Base-by-base conservation (phyloP, 306 rosid species). In the Lathyrus sativus region DNA sequence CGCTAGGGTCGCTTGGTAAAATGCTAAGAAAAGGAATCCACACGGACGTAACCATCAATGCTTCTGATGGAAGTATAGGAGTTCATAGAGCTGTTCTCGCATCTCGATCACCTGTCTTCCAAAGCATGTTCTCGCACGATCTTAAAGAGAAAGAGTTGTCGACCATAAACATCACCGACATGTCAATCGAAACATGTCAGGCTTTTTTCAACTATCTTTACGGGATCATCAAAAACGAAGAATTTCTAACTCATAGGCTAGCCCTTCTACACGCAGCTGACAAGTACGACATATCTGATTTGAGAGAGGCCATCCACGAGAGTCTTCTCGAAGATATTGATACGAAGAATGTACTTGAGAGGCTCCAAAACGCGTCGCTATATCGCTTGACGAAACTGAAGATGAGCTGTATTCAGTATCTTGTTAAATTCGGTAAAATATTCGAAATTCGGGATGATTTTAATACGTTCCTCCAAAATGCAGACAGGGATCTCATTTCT, bases 21-120 rank as follows among this genome's bases (percentile, higher is more conserved):
- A 90, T 95, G 99, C 79, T 95, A 72, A 81, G 79, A 56, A 95
- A 90, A 81, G 76, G 92, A 66, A 87, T 95, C 63, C 99, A 95
- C 91, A 82, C 99, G 0, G 99, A 95, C 81, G 87, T 95, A 49
- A 54, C 80, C 58, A 88, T 95, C 67, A 87, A 88, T 68, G 87
- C 89, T 48, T 78, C 95, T 9, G 85, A 95, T 44, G 97, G 99
- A 75, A 95, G 91, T 65, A 77, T 88, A 18, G 89, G 91, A 43
- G 97, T 96, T 5, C 99, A 95, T 53, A 85, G 96, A n/a, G 95
- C 99, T 4, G 80, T 95, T 72, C 97, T 95, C n/a, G 95, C 96
- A 1, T 82, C 91, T 4, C 75, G 91, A 26, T 95, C 99, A 18
- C 92, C 97, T 3, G 99, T 95, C 49, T 95, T 95, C 59, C 74